Conservation (phyloP, 2,329 filamentous ascomycete species). For the Hymenoscyphus fructigenus region DNA sequence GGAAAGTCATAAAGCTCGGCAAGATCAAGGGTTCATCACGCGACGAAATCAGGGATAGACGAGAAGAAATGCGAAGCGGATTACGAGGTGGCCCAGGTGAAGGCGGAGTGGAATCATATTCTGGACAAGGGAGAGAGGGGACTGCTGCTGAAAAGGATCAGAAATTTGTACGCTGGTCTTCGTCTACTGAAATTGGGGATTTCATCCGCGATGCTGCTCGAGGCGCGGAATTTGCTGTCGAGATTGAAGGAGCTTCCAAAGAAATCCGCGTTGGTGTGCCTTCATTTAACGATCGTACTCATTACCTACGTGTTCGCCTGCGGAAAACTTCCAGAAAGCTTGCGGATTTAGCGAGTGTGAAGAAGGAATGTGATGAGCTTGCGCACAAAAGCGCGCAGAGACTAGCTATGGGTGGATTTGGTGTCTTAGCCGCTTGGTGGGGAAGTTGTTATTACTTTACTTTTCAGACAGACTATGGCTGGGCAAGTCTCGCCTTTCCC, state of each 20-base stretch:
- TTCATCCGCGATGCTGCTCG: constrained; percentile 89
- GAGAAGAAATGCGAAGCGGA: constrained; percentile 37
- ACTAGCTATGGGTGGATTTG: constrained; percentile 78
- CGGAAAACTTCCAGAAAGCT: constrained; percentile 70
- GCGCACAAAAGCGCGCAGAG: constrained; percentile 77
- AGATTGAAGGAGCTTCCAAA: constrained; percentile 68
- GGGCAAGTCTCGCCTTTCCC: constrained; percentile 42
- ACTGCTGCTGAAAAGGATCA: constrained; percentile 27
- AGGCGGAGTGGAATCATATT: constrained; percentile 68
- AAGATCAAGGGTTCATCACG: constrained; percentile 33
- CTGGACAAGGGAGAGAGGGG: constrained; percentile 63
- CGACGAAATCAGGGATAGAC: constrained; percentile 27
- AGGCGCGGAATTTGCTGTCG: constrained; percentile 79
- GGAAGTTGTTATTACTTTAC: constrained; percentile 69
- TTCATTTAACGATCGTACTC: constrained; percentile 85
- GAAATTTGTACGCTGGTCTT: constrained; percentile 83
- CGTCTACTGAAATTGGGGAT: constrained; percentile 86
- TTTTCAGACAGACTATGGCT: constrained; percentile 74
- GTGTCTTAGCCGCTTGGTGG: constrained; percentile 69
- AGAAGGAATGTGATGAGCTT: constrained; percentile 75
- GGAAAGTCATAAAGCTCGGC: constrained; percentile 40
- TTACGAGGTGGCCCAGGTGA: constrained; percentile 50
- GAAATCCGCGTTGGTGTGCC: constrained; percentile 80
- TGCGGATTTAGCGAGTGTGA: constrained; percentile 67
- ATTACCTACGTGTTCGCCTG: constrained; percentile 77